Base-by-base conservation (phyloP, 768 basidiomycete genomes). In the Leccinum disarticulatum region DNA sequence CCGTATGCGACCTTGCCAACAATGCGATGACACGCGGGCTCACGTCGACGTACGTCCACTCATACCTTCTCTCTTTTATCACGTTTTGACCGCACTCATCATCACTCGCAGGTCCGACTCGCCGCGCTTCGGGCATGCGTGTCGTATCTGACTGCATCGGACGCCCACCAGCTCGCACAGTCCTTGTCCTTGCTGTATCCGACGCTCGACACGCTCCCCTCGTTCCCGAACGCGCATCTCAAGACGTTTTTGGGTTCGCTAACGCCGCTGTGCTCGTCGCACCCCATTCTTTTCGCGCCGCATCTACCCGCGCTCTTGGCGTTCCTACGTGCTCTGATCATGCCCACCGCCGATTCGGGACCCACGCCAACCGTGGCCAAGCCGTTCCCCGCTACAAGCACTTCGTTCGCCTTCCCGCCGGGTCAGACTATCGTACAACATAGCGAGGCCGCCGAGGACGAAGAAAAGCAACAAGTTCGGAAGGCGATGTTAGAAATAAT, bases 401-500 rank as follows among this genome's bases (percentile, higher is more conserved):
- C 63, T 10, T 74, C 72, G 1, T 82, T 83, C 60, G 59, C 76
- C 11, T 82, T 79, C 54, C 77, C 76, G 3, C 76, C 80, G 1
- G 62, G 65, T 4, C 63, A 68, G 30, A 67, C 68, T 8, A 65
- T 69, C 22, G 43, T 43, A 10, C 43, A 43, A 17, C 36, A 69
- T 6, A 68, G 25, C 14, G 69, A 81, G 46, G 63, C 61, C 0
- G 77, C 80, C 17, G 82, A 81, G 27, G 80, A 82, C 17, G 89
- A 93, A 52, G 87, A 89, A 58, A 81, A 83, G 56, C 82, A 86
- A 43, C 86, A 87, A 19, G 79, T 91, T 31, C 79, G 91, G 10
- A 83, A 86, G 55, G 83, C 86, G 1, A 89, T 91, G 9, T 75
- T 94, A 10, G 93, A 95, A 72, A 84, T 95, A 55, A 87, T 95